Evolutionary conservation across 2,329 filamentous ascomycete genomes (phyloP).

Genomic region (Penicillium hordei): DNA sequence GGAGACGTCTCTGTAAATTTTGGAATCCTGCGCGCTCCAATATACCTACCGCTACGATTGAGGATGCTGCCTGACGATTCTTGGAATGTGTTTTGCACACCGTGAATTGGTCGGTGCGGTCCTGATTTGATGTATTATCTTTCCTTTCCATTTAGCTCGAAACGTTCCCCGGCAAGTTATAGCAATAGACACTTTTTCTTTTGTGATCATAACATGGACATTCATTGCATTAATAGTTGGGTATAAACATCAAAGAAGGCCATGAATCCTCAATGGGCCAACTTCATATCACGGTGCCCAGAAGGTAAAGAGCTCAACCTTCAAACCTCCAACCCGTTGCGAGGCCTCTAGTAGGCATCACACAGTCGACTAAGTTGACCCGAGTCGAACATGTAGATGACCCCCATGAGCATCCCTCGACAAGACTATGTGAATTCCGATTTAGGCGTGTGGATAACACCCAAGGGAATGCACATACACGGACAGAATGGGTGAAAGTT

Average conservation of each 20-base stretch:
- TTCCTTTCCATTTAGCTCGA: constrained; percentile 30
- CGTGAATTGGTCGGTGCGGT: constrained; percentile 15
- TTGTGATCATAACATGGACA: constrained; percentile 14
- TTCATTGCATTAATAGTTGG: constrained; percentile 10
- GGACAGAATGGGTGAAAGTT: background rate
- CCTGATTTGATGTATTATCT: constrained; percentile 33
- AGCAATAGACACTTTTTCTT: constrained; percentile 28
- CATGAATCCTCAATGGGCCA: constrained; percentile 1
- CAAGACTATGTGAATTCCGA: background rate
- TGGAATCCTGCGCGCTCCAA: constrained; percentile 15
- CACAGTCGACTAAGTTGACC: background rate
- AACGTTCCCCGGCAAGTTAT: constrained; percentile 27
- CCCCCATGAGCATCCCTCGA: background rate
- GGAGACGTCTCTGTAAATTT: constrained; percentile 66
- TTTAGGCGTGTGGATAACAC: background rate
- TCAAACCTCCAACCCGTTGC: background rate
- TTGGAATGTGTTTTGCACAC: constrained; percentile 14
- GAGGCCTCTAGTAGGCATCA: background rate
- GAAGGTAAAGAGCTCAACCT: background rate
- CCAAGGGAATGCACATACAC: background rate
- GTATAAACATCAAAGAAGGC: constrained; percentile 15
- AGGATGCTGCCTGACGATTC: constrained; percentile 22
- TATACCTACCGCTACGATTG: constrained; percentile 27
- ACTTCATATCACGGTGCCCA: background rate
- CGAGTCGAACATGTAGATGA: background rate